These are phyloP conservation scores for Colletotrichum camelliae DNA, from an alignment of 2,329 filamentous ascomycete species.

Conservation along the genomic window DNA sequence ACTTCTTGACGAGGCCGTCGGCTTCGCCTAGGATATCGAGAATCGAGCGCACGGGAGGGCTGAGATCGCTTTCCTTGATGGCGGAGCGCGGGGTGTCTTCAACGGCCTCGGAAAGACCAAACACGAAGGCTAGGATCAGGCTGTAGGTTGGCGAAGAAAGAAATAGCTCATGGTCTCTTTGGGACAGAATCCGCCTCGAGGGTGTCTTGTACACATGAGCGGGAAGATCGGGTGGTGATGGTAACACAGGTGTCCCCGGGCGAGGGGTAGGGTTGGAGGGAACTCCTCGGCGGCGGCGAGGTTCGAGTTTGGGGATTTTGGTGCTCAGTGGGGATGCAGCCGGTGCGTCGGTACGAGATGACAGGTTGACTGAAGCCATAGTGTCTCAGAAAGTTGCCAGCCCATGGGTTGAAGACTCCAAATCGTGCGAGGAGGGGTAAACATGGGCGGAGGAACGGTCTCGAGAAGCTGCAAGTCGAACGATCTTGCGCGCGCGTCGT, in stretches of 20 bases:
- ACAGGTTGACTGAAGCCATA: constrained; percentile 5
- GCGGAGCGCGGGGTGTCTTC: constrained; percentile 71
- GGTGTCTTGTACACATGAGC: constrained; percentile 70
- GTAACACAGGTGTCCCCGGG: constrained; percentile 77
- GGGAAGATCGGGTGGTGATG: constrained; percentile 67
- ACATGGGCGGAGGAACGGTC: background rate
- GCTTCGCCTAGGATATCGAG: constrained; percentile 73
- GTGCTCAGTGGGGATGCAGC: background rate
- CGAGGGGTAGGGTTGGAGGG: constrained; percentile 65
- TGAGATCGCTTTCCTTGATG: constrained; percentile 59
- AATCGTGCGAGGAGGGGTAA: background rate
- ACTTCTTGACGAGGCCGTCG: constrained; percentile 67
- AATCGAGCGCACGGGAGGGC: constrained; percentile 66
- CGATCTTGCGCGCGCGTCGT: background rate
- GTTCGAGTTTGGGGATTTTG: constrained; percentile 69
- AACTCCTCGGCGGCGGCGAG: constrained; percentile 60
- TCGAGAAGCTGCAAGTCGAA: background rate
- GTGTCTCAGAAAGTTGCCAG: background rate
- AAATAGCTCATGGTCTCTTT: constrained; percentile 81
- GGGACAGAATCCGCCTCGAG: constrained; percentile 80
- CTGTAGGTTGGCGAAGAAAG: constrained; percentile 76
- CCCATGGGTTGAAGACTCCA: background rate
- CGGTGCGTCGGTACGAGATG: background rate
- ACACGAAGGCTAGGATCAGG: constrained; percentile 84
- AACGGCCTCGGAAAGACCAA: constrained; percentile 83